phyloP scores from a whole-genome alignment of 78 protist genomes.

The Emiliania huxleyi region DNA sequence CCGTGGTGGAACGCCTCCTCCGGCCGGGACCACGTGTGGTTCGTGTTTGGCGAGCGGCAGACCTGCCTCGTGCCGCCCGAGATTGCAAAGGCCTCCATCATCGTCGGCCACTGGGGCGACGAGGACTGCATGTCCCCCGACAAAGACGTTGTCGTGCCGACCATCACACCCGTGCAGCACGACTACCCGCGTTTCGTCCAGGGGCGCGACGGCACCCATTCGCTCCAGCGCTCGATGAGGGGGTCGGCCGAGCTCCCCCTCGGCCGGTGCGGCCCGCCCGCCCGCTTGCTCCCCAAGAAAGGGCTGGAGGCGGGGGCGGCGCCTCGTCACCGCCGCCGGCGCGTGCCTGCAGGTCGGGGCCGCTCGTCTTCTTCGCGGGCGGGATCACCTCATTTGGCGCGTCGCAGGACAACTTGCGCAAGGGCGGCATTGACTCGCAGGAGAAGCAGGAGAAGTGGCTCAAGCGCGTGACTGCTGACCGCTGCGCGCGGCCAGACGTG shows the following conservation, averaged over 20 bases:
- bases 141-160: constrained; percentile 2
- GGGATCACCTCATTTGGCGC: not conserved
- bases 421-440: not conserved
- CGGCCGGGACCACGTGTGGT: constrained; percentile 13
- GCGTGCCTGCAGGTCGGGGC: too few relatives aligned
- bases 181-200: not conserved
- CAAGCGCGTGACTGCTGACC: not conserved
- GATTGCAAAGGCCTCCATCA: not conserved
- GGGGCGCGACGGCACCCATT: not conserved
- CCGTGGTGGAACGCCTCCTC: not conserved
- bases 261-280: too few relatives aligned
- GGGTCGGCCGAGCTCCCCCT: not conserved
- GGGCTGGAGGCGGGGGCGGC: too few relatives aligned
- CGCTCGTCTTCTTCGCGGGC: not conserved
- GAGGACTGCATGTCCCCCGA: not conserved
- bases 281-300: too few relatives aligned
- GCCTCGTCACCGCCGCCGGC: too few relatives aligned
- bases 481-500: not conserved
- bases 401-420: not conserved
- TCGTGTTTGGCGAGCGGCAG: constrained; percentile 11
- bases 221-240: not conserved
- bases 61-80: not conserved
- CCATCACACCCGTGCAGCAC: constrained; percentile 13
- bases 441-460: not conserved
- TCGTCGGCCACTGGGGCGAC: constrained; percentile 31